These are phyloP conservation scores for Hansfordia pulvinata DNA, from an alignment of 2,329 filamentous ascomycete genomes.

Conservation along the genomic window DNA sequence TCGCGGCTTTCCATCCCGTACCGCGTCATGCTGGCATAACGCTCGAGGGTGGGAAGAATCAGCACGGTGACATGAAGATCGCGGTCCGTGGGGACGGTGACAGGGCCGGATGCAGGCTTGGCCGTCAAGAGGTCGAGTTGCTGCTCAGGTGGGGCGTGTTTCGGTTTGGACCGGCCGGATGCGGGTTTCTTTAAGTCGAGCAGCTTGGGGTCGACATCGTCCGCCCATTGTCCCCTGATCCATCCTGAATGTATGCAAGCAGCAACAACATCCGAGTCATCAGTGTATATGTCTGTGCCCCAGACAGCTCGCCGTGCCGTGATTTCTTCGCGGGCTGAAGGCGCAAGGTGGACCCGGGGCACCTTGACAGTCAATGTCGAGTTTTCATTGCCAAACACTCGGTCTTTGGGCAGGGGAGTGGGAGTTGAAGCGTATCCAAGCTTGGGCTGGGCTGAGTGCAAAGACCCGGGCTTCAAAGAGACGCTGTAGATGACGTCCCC, in stretches of 20 bases:
- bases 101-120: slow-evolving; percentile 47
- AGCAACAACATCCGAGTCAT: slow-evolving; percentile 87
- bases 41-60: slow-evolving; percentile 65
- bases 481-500: slow-evolving; percentile 75
- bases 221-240: slow-evolving; percentile 77
- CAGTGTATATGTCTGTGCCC: slow-evolving; percentile 90
- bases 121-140: slow-evolving; percentile 29
- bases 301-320: slow-evolving; percentile 70
- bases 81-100: slow-evolving; percentile 49
- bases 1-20: slow-evolving; percentile 73
- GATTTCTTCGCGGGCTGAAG: slow-evolving; percentile 65
- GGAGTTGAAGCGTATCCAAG: slow-evolving; percentile 42
- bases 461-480: slow-evolving; percentile 38
- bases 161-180: slow-evolving; percentile 20
- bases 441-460: slow-evolving; percentile 26
- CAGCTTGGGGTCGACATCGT: slow-evolving; percentile 59
- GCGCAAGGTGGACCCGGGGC: slow-evolving; percentile 61
- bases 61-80: slow-evolving; percentile 82
- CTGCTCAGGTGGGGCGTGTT: slow-evolving; percentile 11
- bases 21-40: slow-evolving; percentile 61
- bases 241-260: slow-evolving; percentile 90
- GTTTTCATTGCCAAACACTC: slow-evolving; percentile 64
- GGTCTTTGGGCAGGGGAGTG: slow-evolving; percentile 61
- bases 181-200: slow-evolving; percentile 37
- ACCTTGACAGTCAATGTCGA: slow-evolving; percentile 85